These are phyloP conservation scores for Coemansia sp. DNA, from an alignment of 192 early-diverging fungal species.

Conservation along the genomic window DNA sequence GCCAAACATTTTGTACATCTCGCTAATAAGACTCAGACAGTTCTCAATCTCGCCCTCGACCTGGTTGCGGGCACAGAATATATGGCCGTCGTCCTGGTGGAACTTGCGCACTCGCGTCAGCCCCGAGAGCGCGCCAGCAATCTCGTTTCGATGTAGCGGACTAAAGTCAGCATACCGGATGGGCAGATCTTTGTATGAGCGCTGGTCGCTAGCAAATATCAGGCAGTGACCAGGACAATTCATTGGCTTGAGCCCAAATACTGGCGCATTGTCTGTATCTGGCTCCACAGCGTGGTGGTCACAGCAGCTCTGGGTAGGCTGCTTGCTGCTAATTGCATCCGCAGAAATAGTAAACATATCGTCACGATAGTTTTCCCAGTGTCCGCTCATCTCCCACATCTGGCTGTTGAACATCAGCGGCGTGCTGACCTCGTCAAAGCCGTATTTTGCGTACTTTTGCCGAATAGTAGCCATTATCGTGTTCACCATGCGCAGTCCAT, in stretches of 20 bases:
- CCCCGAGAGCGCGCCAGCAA: slow-evolving; percentile 84
- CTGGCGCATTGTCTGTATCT: slow-evolving; percentile 11
- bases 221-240: slow-evolving; percentile 97
- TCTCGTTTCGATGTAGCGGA: slow-evolving; percentile 91
- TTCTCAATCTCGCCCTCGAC: slow-evolving; percentile 75
- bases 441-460: slow-evolving; percentile 70
- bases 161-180: slow-evolving; percentile 90
- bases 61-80: slow-evolving; percentile 86
- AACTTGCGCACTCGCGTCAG: slow-evolving; percentile 91
- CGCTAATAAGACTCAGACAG: slow-evolving; percentile 74
- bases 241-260: slow-evolving; percentile 95
- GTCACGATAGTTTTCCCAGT: slow-evolving; percentile 95
- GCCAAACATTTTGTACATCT: slow-evolving; percentile 75
- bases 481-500: slow-evolving; percentile 80
- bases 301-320: slow-evolving; percentile 24
- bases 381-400: slow-evolving; percentile 90
- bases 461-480: slow-evolving; percentile 73
- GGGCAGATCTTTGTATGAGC: slow-evolving; percentile 88
- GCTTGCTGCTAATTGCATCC: slow-evolving; percentile 2
- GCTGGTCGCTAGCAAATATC: slow-evolving; percentile 75
- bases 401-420: slow-evolving; percentile 91
- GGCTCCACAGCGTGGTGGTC: slow-evolving; percentile 4
- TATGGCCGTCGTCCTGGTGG: slow-evolving; percentile 97
- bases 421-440: slow-evolving; percentile 87
- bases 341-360: slow-evolving; percentile 80